These are phyloP conservation scores for Calamus simplicifolius DNA, from an alignment of 176 grass and related monocot genomes.

Conservation along the genomic window DNA sequence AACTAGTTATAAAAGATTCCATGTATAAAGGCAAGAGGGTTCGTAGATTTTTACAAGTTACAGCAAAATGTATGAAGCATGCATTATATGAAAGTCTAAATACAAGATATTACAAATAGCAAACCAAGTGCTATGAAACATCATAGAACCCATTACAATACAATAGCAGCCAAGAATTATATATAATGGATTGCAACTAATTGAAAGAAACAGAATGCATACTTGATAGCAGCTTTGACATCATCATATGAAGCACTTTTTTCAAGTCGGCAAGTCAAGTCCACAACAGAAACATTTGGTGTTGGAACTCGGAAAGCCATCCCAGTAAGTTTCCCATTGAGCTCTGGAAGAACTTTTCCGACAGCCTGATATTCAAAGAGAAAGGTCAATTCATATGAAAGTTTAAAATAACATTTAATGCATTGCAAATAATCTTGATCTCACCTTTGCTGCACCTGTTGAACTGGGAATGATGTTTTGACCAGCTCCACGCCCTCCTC, in stretches of 20 bases:
- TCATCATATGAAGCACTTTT: conserved; percentile 91
- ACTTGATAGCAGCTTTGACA: conserved; percentile 97
- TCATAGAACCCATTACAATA: too few species aligned
- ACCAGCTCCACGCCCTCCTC: conserved; percentile 88
- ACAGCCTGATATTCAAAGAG: conserved; percentile 51
- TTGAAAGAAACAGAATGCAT: conserved; percentile 16
- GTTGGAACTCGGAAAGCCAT: conserved; percentile 99
- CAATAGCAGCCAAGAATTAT: too few species aligned
- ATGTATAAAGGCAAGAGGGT: too few species aligned
- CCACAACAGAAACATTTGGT: conserved; percentile 94
- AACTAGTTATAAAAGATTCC: too few species aligned
- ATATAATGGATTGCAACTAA: too few species aligned
- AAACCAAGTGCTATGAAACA: too few species aligned
- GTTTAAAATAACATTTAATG: neutral
- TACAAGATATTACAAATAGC: too few species aligned
- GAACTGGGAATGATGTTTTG: conserved; percentile 99
- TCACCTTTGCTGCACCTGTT: conserved; percentile 97
- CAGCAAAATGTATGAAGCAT: too few species aligned
- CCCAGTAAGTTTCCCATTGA: conserved; percentile 92
- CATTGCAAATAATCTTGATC: neutral
- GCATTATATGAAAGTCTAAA: too few species aligned
- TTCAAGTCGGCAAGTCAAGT: conserved; percentile 92
- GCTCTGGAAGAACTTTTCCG: conserved; percentile 84
- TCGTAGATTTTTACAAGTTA: too few species aligned
- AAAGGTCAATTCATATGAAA: conserved; percentile 4